A percentile compares a stretch with the other conserved stretches of the same genome.
These are phyloP conservation scores for Leishmania turanica DNA, from an alignment of 208 protist species.

Conservation along the genomic window DNA sequence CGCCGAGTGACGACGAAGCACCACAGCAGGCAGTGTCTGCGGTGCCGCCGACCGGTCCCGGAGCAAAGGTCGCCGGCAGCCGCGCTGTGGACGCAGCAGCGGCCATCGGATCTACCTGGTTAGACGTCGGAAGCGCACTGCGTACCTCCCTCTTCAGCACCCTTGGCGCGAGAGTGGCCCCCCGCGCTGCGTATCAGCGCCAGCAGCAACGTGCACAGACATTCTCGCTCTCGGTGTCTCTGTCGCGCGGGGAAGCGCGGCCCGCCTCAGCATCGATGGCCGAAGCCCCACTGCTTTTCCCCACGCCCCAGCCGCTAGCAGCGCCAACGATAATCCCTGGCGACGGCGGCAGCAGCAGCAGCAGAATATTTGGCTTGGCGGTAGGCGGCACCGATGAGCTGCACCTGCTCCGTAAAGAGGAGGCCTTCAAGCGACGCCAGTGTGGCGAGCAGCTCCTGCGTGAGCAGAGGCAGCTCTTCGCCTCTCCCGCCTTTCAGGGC, in stretches of 20 bases:
- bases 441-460: slow-evolving; percentile 23
- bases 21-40: not conserved
- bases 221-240: not conserved
- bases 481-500: slow-evolving; percentile 26
- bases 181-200: slow-evolving; percentile 2
- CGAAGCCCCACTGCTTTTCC: not conserved
- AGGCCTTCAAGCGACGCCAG: slow-evolving; percentile 46
- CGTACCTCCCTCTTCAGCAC: slow-evolving; percentile 24
- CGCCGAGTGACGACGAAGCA: not conserved
- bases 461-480: slow-evolving; percentile 27
- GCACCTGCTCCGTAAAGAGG: slow-evolving; percentile 43
- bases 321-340: not conserved
- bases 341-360: not conserved
- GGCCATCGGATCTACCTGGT: slow-evolving; percentile 12
- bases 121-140: slow-evolving; percentile 22
- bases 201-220: not conserved
- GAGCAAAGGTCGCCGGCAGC: not conserved
- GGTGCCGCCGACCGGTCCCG: not conserved
- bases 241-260: not conserved
- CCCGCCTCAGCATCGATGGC: not conserved
- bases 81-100: not conserved
- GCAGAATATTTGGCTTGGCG: not conserved
- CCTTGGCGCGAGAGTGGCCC: slow-evolving; percentile 21
- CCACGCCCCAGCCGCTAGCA: not conserved
- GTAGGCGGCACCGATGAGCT: slow-evolving; percentile 1